Evolutionary conservation across 768 basidiomycete species (phyloP).

Genomic region (Pulveroboletus ravenelii): DNA sequence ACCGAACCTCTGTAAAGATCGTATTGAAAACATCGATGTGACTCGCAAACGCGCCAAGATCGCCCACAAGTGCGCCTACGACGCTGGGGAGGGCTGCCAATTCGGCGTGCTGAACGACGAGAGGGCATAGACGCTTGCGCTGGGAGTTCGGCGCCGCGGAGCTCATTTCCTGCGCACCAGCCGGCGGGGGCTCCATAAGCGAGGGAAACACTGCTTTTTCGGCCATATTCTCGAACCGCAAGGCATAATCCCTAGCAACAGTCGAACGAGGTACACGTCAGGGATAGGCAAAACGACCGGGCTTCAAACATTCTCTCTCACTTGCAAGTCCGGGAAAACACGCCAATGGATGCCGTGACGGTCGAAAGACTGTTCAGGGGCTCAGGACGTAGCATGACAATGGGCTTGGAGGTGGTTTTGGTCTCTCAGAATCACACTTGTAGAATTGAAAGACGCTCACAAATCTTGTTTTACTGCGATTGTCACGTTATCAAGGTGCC

Average conservation of each 20-base stretch:
- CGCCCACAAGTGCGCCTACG: constrained; percentile 2
- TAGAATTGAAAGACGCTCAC: constrained; percentile 1
- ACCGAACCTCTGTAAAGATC: constrained; percentile 13
- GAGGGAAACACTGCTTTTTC: constrained; percentile 4
- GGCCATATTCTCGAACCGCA: constrained; percentile 1
- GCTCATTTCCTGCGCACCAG: not conserved
- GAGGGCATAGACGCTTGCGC: not conserved
- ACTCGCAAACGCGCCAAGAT: constrained; percentile 8
- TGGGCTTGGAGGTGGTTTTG: not conserved
- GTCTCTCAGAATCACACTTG: not conserved
- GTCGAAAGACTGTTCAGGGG: constrained; percentile 1
- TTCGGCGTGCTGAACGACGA: not conserved
- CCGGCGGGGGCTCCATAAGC: not conserved
- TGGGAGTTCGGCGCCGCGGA: not conserved
- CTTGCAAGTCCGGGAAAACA: constrained; percentile 1
- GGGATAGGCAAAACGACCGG: too few species aligned
- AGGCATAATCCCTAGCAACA: constrained; percentile 4
- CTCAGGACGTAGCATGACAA: not conserved
- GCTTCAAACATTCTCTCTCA: not conserved
- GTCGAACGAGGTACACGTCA: not conserved
- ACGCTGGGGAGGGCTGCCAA: not conserved
- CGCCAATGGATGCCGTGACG: constrained; percentile 4
- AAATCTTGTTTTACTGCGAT: constrained; percentile 4
- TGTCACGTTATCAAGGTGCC: not conserved
- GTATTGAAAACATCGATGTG: constrained; percentile 7